Percentiles rank a stretch among this genome's conserved stretches.
Conservation (phyloP, 306 rosid species). For the Prunus padus region DNA sequence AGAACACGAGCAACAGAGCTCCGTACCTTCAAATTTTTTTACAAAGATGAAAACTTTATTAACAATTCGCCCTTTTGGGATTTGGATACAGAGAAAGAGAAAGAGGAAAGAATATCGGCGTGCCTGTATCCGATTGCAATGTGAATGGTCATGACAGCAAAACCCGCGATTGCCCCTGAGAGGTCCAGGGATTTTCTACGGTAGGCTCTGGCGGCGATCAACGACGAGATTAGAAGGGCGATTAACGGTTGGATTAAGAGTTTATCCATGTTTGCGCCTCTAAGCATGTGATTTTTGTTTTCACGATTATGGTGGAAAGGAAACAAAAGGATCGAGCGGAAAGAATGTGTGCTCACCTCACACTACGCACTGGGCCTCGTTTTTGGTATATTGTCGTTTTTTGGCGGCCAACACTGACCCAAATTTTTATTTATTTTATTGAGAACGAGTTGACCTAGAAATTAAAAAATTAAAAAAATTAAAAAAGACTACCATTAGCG, state of each 20-base stretch:
- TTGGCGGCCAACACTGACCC: background rate
- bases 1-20: slow-evolving; percentile 74
- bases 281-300: background rate
- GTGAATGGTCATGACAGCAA: slow-evolving; percentile 66
- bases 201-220: slow-evolving; percentile 58
- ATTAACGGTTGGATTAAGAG: slow-evolving; percentile 35
- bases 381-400: background rate
- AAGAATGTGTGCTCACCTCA: background rate
- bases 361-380: background rate
- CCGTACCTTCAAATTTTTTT: slow-evolving; percentile 50
- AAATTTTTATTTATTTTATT: too few relatives aligned
- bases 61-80: too few relatives aligned
- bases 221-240: slow-evolving; percentile 43
- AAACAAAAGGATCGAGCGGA: background rate
- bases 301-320: background rate
- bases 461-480: too few relatives aligned
- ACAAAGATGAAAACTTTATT: background rate
- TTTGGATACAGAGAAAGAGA: background rate
- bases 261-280: slow-evolving; percentile 30
- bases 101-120: background rate
- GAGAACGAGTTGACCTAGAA: too few relatives aligned
- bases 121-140: slow-evolving; percentile 63
- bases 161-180: slow-evolving; percentile 80
- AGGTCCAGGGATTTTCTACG: slow-evolving; percentile 61
- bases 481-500: too few relatives aligned